These are phyloP conservation scores for Periglandula ipomoeae DNA, from an alignment of 2,329 filamentous ascomycete species.

Conservation along the genomic window DNA sequence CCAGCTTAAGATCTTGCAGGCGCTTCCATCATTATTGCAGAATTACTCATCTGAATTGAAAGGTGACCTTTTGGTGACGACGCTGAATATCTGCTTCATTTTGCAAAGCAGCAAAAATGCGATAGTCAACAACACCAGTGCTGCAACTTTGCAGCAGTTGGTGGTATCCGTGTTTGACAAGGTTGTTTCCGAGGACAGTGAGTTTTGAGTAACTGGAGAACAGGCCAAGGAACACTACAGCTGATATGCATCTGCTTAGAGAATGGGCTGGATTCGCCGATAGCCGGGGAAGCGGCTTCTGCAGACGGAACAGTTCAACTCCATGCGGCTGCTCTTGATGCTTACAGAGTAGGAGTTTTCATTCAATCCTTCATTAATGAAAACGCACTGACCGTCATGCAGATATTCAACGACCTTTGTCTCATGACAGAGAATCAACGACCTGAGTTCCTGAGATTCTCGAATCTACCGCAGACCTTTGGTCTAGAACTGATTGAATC, in stretches of 20 bases:
- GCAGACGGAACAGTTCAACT: slow-evolving; percentile 58
- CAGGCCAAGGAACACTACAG: not conserved
- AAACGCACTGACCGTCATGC: slow-evolving; percentile 9
- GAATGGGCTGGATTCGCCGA: slow-evolving; percentile 40
- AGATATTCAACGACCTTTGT: slow-evolving; percentile 85
- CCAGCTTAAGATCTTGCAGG: slow-evolving; percentile 91
- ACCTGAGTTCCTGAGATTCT: slow-evolving; percentile 72
- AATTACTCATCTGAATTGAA: slow-evolving; percentile 79
- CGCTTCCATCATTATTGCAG: slow-evolving; percentile 78
- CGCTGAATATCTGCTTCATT: slow-evolving; percentile 84
- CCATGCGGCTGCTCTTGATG: slow-evolving; percentile 72
- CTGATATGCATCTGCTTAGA: slow-evolving; percentile 19
- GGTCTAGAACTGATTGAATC: slow-evolving; percentile 89
- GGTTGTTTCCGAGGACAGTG: slow-evolving; percentile 72
- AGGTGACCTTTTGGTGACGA: slow-evolving; percentile 70
- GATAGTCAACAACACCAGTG: slow-evolving; percentile 90
- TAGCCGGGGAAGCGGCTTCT: slow-evolving; percentile 57
- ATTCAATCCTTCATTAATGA: no score
- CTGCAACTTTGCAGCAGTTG: slow-evolving; percentile 91
- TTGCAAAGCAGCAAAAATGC: slow-evolving; percentile 86
- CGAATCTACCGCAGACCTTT: slow-evolving; percentile 70
- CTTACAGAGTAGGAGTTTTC: slow-evolving; percentile 55
- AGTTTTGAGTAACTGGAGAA: not conserved
- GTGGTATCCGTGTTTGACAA: slow-evolving; percentile 91
- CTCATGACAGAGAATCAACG: slow-evolving; percentile 77